Percentiles rank a stretch among this genome's conserved stretches.
phyloP scores from a whole-genome alignment of 148 eudicot genomes.

The Chenopodium album region DNA sequence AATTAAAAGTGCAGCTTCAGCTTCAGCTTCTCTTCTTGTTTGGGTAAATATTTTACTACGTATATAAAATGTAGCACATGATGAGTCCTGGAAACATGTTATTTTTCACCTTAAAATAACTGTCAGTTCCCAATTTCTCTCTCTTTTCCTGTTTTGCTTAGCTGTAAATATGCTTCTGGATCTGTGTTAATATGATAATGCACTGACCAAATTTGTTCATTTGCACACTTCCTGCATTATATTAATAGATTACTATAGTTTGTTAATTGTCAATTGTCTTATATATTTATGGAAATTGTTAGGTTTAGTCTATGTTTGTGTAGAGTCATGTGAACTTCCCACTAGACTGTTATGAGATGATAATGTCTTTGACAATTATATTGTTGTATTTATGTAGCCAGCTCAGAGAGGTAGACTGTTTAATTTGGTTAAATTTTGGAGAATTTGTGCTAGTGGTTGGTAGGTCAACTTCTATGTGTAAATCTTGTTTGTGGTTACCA shows the following conservation, averaged over 20 bases:
- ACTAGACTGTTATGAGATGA: slow-evolving; percentile 3
- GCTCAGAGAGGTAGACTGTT: background rate
- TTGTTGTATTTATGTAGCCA: background rate
- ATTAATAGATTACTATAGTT: slow-evolving; percentile 5
- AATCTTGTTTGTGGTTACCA: background rate
- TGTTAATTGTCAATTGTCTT: slow-evolving; percentile 10
- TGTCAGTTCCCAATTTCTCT: slow-evolving; percentile 23
- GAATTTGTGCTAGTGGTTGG: slow-evolving; percentile 11
- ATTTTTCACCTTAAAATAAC: slow-evolving; percentile 15
- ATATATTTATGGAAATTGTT: background rate
- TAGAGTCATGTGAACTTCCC: slow-evolving; percentile 17
- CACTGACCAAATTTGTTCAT: slow-evolving; percentile 20
- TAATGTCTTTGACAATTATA: background rate
- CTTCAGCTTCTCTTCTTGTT: slow-evolving; percentile 18
- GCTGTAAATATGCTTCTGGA: slow-evolving; percentile 24
- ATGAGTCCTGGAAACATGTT: background rate
- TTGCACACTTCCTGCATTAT: background rate
- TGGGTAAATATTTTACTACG: slow-evolving; percentile 4
- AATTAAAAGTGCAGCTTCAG: background rate
- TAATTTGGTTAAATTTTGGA: background rate
- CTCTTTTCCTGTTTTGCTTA: slow-evolving; percentile 9
- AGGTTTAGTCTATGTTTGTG: background rate
- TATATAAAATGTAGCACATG: slow-evolving; percentile 15
- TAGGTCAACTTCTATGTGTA: background rate
- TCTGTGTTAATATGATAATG: slow-evolving; percentile 15